Base-by-base conservation (phyloP, 2,329 filamentous ascomycete genomes). In the Cytospora piceae region DNA sequence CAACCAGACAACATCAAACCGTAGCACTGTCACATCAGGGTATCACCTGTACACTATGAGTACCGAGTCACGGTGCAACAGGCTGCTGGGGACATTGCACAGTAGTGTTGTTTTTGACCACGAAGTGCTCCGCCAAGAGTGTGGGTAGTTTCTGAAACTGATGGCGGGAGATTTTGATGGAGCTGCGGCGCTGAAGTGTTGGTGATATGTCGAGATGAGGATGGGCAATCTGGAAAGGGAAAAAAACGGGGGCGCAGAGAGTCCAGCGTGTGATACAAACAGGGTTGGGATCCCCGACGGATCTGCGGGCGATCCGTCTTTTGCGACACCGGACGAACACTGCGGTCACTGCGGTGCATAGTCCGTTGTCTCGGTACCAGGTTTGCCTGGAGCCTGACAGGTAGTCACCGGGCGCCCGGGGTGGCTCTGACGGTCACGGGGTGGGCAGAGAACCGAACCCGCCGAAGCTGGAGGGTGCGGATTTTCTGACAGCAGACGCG, bases 401-500 rank as follows among this genome's bases (percentile, higher is more conserved):
- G n/a, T 1, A 24, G 46, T 49, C 46, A 49, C 46, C 46, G n/a
- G 46, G n/a, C n/a, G 24, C n/a, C 46, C 39, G 46, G n/a, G 20
- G n/a, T 24, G 46, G 46, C n/a, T 5, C 14, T 51, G 39, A 57
- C 29, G 39, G 53, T 63, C 60, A 63, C 60, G 39, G 27, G 60
- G 46, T 56, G n/a, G 20, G 29, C 39, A 42, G 17, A 42, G 17
- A 39, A 39, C 2, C 15, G 15, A 39, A 15, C 14, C 17, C 37
- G 37, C 37, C 37, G 37, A 39, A 27, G 60, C 27, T 37, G 12
- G 37, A n/a, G 53, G 57, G 37, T 27, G 55, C 55, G 56, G 56
- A 39, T 22, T 22, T 52, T 15, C 57, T 42, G 65, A 61, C 52
- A 57, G 61, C 61, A 61, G 61, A 67, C 57, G 24, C 52, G 24